Percentiles rank a stretch among this genome's conserved stretches.
phyloP scores from a whole-genome alignment of 2,329 filamentous ascomycete species.

The Aspergillus clavatus region DNA sequence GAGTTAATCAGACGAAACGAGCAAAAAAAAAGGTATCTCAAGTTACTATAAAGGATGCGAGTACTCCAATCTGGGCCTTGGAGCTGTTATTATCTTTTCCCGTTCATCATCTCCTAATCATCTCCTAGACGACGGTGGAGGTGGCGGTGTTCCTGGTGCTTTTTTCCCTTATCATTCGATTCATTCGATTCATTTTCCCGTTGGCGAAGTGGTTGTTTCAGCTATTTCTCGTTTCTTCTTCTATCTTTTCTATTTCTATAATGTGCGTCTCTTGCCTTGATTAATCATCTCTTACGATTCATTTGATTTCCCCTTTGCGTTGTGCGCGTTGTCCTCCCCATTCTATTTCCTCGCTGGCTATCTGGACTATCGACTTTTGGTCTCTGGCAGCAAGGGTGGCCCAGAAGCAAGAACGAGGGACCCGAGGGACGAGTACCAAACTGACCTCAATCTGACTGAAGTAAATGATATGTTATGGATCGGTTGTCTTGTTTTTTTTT shows the following conservation, averaged over 20 bases:
- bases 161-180: constrained; percentile 12
- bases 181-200: constrained; percentile 20
- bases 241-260: no score
- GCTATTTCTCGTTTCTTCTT: constrained; percentile 22
- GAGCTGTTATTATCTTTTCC: constrained; percentile 24
- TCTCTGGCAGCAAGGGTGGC: constrained; percentile 1
- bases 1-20: constrained; percentile 18
- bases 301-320: constrained; percentile 19
- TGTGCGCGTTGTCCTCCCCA: constrained; percentile 11
- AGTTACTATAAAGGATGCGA: constrained; percentile 25
- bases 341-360: constrained; percentile 4
- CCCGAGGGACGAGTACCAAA: constrained; percentile 1
- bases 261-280: constrained; percentile 21
- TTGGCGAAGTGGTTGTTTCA: constrained; percentile 32
- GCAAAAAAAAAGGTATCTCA: constrained; percentile 16
- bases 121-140: constrained; percentile 34
- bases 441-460: constrained; percentile 10
- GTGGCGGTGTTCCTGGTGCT: constrained; percentile 38
- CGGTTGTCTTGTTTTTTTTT: constrained; percentile 15
- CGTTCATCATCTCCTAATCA: constrained; percentile 28
- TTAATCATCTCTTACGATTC: constrained; percentile 10
- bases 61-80: constrained; percentile 26
- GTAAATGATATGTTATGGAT: constrained; percentile 18
- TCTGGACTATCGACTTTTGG: neutral
- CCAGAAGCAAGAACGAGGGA: constrained; percentile 9